These are phyloP conservation scores for Ustilago sp. DNA, from an alignment of 1,284 basidiomycete genomes.

Conservation along the genomic window DNA sequence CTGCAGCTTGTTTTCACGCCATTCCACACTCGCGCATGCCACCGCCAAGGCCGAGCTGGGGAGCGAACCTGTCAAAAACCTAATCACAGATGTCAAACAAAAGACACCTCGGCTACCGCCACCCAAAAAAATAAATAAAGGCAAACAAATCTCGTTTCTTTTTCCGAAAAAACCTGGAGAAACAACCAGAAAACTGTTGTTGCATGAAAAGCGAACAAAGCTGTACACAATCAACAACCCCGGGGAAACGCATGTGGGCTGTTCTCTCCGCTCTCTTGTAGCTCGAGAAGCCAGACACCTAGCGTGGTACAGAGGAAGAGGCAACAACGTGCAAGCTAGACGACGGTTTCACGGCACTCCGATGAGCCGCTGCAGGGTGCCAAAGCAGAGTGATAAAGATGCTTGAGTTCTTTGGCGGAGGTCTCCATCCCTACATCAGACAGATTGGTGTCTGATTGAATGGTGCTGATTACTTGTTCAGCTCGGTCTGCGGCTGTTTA, in stretches of 20 bases:
- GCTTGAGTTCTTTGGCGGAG: neutral
- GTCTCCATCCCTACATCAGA: neutral
- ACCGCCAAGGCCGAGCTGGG: conserved; percentile 6
- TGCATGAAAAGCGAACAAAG: neutral
- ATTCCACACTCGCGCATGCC: neutral
- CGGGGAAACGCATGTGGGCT: neutral
- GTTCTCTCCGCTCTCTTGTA: neutral
- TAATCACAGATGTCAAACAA: conserved; percentile 32
- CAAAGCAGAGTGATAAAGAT: neutral
- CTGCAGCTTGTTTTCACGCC: neutral
- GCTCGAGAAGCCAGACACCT: neutral
- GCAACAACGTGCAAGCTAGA: neutral
- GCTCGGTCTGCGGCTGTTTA: neutral
- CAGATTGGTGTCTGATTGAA: neutral
- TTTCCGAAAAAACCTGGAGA: neutral
- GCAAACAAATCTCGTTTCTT: neutral
- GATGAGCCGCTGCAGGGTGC: neutral
- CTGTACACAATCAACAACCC: neutral
- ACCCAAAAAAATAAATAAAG: neutral
- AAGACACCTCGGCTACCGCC: neutral
- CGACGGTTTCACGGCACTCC: neutral
- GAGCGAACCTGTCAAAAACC: conserved; percentile 37
- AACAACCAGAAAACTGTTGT: neutral
- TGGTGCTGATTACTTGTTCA: too few species aligned
- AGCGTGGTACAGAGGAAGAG: neutral